Base-by-base conservation (phyloP, 352 stramenopile species). In the Phytophthora macrochlamydospora region DNA sequence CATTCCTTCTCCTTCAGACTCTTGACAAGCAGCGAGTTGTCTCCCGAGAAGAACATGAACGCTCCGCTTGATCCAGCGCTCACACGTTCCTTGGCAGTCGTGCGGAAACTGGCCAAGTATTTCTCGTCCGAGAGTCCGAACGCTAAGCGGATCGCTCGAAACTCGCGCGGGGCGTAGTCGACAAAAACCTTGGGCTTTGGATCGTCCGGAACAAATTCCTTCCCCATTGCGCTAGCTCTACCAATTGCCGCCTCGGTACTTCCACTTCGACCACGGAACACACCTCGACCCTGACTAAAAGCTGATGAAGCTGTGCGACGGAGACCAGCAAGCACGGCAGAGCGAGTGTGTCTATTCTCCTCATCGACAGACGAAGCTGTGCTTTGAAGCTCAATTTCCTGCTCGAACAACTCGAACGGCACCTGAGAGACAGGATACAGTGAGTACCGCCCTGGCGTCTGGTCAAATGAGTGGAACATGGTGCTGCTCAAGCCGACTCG, bases 41-140 rank as follows among this genome's bases (percentile, higher is more conserved):
- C 85, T 2, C 79, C 82, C 5, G 81, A 91, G 50, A 91, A 93
- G 45, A 95, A 95, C 73, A 95, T 87, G 62, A 95, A 95, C 7
- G 81, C 87, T 2, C 86, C 86, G 53, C 73, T 88, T 48, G 85
- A 89, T n/a, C 89, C 89, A 14, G 86, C 82, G 48, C 79, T 89
- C 31, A 96, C 69, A 18, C 85, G 84, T 31, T 95, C 89, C 56
- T 94, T 93, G 6, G 80, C 81, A 4, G 87, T 95, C 28, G 79
- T 81, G 24, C 83, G 78, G 52, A 95, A 92, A 42, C 83, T 89
- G 35, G 79, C 76, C 14, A 91, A 49, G 50, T 95, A 95, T 33
- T 73, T 87, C 40, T 89, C 81, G 51, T 93, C 75, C 30, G 75
- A 83, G 9, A 94, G 62, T 7, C 81, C 81, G 62, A 89, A 92